Conservation (phyloP, 139 green algal genomes). For the Chlorella sp. region DNA sequence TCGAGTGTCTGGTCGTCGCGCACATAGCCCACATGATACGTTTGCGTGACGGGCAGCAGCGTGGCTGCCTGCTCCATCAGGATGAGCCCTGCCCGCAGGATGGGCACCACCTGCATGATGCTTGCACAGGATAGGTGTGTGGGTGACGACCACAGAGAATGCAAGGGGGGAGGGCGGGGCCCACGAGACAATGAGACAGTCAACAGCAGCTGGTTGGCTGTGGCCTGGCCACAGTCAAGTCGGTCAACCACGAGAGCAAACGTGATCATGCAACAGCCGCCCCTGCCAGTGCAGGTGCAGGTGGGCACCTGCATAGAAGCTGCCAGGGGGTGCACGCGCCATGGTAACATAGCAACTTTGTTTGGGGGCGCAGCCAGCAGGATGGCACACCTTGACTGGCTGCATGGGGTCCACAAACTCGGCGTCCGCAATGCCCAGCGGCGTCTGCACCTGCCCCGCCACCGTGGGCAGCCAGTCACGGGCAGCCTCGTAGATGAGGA, state of each 20-base stretch:
- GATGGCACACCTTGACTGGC: constrained; percentile 77
- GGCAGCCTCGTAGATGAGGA: constrained; percentile 91
- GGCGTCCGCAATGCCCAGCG: constrained; percentile 82
- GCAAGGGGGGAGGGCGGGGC: no score
- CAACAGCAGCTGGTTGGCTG: no score
- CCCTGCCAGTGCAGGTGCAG: no score
- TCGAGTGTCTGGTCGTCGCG: constrained; percentile 87
- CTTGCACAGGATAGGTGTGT: neutral
- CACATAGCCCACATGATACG: constrained; percentile 92
- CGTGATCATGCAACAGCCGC: no score
- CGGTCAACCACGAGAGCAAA: no score
- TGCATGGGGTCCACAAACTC: constrained; percentile 80
- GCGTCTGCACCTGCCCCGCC: constrained; percentile 82
- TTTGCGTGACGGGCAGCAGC: constrained; percentile 80
- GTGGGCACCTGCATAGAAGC: no score
- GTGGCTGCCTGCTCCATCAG: constrained; percentile 83
- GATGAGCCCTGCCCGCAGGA: constrained; percentile 89
- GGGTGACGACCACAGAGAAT: neutral
- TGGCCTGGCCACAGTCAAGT: no score
- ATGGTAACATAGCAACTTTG: no score
- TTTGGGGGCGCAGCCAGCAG: no score
- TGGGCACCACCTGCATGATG: constrained; percentile 79
- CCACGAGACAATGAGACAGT: no score
- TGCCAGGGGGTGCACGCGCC: no score
- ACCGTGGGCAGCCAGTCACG: constrained; percentile 90